Base-by-base conservation (phyloP, 2,329 filamentous ascomycete species). In the Penicillium sp. region DNA sequence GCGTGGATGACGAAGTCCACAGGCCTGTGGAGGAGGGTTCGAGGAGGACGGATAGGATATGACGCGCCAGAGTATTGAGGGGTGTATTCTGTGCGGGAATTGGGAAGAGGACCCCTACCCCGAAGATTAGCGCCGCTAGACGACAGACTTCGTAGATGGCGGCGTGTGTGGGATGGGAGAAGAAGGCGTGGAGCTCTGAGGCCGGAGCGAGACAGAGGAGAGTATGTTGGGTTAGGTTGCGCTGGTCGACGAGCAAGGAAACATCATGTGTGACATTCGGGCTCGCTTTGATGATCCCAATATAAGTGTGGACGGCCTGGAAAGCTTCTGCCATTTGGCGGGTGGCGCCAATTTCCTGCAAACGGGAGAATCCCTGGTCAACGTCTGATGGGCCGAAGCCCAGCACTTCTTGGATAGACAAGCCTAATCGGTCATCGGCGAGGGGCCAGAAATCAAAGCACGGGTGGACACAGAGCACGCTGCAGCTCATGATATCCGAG, bases 21-120 rank as follows among this genome's bases (percentile, higher is more conserved):
- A 67, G 49, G 1, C 45, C 41, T 0, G 61, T 58, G 2, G 68
- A 51, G 4, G 60, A 57, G 2, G 68, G 60, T 15, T 65, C 53
- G 6, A 63, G 40, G 7, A 78, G 60, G 9, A 67, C 59, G 2
- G 54, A 50, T 19, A 66, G 64, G 13, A 76, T 57, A 34, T 68
- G 61, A 2, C 57, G 54, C 1, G 70, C 67, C 2, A 78, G 64
- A 15, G 54, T 56, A 2, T 61, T 55, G 6, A 77, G 70, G 0
- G 75, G 75, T 2, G 72, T 69, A 19, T 71, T 75, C 31, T 72
- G 70, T 2, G 68, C 67, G 2, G 75, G 75, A 0, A 78, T 63
- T 13, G 75, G 75, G 57, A 76, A 76, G 33, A 76, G 63, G 7
- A 77, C 71, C 10, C 75, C 69, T 23, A 75, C 68, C 50, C 71